A percentile compares a stretch with the other conserved stretches of the same genome.
phyloP scores from a whole-genome alignment of 345 rosid genomes.

The rapeseed (Brassica napus) region DNA sequence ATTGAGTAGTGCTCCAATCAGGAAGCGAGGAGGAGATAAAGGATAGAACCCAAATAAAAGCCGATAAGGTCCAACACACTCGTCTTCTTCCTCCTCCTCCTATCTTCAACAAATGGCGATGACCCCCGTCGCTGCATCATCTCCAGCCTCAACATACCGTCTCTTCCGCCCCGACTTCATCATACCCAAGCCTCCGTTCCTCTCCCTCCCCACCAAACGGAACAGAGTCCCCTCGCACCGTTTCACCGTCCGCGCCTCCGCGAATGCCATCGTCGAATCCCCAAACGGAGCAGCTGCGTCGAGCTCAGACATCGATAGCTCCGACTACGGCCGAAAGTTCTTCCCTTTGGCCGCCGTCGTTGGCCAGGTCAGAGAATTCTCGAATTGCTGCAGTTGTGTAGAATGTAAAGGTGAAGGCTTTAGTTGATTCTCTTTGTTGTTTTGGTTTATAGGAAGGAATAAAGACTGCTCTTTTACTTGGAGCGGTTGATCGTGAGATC shows the following conservation, averaged over 20 bases:
- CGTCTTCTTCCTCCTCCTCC: background rate
- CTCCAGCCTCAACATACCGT: conserved; percentile 24
- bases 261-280: conserved; percentile 41
- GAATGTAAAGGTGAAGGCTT: background rate
- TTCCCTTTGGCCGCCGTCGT: conserved; percentile 95
- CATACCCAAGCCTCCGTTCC: conserved; percentile 22
- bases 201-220: conserved; percentile 37
- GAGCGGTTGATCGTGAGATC: conserved; percentile 89
- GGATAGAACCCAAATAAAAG: conserved; percentile 22
- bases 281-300: conserved; percentile 55
- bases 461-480: conserved; percentile 91
- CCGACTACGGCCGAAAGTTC: conserved; percentile 67
- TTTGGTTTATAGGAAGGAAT: conserved; percentile 65
- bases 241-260: conserved; percentile 39
- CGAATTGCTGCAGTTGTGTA: background rate
- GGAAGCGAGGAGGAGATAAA: conserved; percentile 12
- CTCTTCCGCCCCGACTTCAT: conserved; percentile 31
- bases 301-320: conserved; percentile 30
- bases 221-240: conserved; percentile 22
- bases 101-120: conserved; percentile 34
- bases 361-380: conserved; percentile 63
- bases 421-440: background rate
- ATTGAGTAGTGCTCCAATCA: conserved; percentile 19
- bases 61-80: conserved; percentile 32
- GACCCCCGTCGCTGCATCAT: conserved; percentile 31